Base-by-base conservation (phyloP, 345 rosid genomes). In the Euphorbia tirucalli region DNA sequence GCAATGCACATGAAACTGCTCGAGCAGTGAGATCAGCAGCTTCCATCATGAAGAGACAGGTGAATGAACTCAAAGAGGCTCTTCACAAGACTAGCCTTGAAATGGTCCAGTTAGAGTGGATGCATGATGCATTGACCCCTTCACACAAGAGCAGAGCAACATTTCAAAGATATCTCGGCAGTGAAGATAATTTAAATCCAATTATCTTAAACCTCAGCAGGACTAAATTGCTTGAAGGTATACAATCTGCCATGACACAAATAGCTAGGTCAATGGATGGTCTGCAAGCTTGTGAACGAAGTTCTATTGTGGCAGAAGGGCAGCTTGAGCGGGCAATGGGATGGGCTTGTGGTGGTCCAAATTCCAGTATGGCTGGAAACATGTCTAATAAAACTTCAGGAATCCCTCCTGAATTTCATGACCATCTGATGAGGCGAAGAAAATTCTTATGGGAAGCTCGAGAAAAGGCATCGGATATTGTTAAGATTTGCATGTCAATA, bases 311-410 rank as follows among this genome's bases (percentile, higher is more conserved):
- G 31, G 97, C 95, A 22, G 95, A 90, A 86, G 95, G 92, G 70
- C 91, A 93, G 82, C 89, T 93, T 37, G 98, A 90, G 85, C 88
- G 98, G 81, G 95, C 98, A 72, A 89, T 93, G 96, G 89, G 87
- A 61, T 93, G 97, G 98, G 97, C 98, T 77, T 93, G 98, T 59
- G 97, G 97, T 67, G 97, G 91, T 48, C 82, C 91, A 78, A 85
- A 81, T 74, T 84, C 95, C 64, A 74, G 72, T 74, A 68, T 80
- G 48, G 55, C 78, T 61, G 96, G 86, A 82, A 85, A 78, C 75
- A 73, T 84, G 50, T 80, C 93, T 48, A 70, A 84, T 75, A 93
- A 87, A 87, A 77, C 78, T 69, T 87, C 95, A 19, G 94, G 94
- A 61, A 91, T 90, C 78, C 97, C 98, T 79, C 79, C 88, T 2